Base-by-base conservation (phyloP, 257 asterid species). In the Penstemon eatonii region DNA sequence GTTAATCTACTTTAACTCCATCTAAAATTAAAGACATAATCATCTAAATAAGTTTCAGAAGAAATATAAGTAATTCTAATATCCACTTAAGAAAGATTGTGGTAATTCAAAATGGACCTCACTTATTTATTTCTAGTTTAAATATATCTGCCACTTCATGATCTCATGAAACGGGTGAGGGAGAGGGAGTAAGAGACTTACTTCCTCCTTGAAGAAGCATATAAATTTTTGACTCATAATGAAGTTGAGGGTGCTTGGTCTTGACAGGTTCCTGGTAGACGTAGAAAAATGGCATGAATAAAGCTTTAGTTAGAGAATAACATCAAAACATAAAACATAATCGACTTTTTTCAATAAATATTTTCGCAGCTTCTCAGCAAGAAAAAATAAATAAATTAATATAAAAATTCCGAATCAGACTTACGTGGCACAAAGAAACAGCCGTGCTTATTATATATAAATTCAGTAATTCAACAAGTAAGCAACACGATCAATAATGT, bases 191-290 rank as follows among this genome's bases (percentile, higher is more conserved):
- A 10, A 54, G 19, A 64, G 3, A 6, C 78, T 59, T 68, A 85
- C 90, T 82, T 76, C 90, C 90, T 71, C 90, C 90, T 65, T 83
- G 87, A 39, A 85, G 90, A 76, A 85, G 79, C 83, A 80, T 71
- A 60, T 85, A 85, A 51, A 85, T 71, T 74, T 85, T 85, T 60
- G 90, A 82, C 76, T 85, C 90, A 52, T 82, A 82, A 59, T 85
- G 90, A 76, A 85, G 85, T 70, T 85, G 90, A 68, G 90, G 90
- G 70, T 82, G 90, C 75, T 80, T 85, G 71, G 87, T 85, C 80
- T 80, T 85, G 68, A 74, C 84, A 62, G 90, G 54, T 76, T 85
- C 90, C 90, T 85, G 84, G 69, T 8, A 49, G 51, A 60, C 33
- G 33, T 25, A 25, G 33, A 25, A 2, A 25, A 25, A 25, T 25